Conservation (phyloP, 2,329 filamentous ascomycete genomes). For the Aspergillaceae sp. region DNA sequence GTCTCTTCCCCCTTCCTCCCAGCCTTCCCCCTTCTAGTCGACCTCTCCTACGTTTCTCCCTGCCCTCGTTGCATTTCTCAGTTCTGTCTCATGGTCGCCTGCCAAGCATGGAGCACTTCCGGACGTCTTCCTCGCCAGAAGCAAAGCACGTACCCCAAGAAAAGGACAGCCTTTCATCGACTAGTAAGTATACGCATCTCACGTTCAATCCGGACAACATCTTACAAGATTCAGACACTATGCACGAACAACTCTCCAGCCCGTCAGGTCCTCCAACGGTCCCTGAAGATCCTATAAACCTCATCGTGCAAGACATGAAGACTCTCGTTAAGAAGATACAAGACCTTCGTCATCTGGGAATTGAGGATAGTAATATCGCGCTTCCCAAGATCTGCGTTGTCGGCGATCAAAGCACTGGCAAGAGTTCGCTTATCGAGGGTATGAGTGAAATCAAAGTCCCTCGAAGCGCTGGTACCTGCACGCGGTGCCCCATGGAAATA, state of each 20-base stretch:
- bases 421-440: conserved; percentile 59
- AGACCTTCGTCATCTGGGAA: conserved; percentile 61
- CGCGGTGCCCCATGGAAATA: conserved; percentile 72
- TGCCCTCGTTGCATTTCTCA: no score
- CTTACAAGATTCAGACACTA: not conserved
- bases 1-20: no score
- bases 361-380: conserved; percentile 57
- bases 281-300: conserved; percentile 15
- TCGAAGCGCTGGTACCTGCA: conserved; percentile 63
- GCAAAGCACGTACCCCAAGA: not conserved
- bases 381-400: conserved; percentile 75
- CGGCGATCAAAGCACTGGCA: conserved; percentile 78
- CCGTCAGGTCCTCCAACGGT: not conserved
- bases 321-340: conserved; percentile 33
- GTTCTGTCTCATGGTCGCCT: no score
- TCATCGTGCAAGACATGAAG: conserved; percentile 28
- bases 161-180: not conserved
- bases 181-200: not conserved
- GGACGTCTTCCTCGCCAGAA: not conserved
- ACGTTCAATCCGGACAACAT: not conserved
- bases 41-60: no score
- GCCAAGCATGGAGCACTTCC: no score
- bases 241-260: not conserved
- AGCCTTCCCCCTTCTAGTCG: no score
- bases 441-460: conserved; percentile 63